Evolutionary conservation across 2,329 filamentous ascomycete genomes (phyloP).

Genomic region (Bertia moriformis): DNA sequence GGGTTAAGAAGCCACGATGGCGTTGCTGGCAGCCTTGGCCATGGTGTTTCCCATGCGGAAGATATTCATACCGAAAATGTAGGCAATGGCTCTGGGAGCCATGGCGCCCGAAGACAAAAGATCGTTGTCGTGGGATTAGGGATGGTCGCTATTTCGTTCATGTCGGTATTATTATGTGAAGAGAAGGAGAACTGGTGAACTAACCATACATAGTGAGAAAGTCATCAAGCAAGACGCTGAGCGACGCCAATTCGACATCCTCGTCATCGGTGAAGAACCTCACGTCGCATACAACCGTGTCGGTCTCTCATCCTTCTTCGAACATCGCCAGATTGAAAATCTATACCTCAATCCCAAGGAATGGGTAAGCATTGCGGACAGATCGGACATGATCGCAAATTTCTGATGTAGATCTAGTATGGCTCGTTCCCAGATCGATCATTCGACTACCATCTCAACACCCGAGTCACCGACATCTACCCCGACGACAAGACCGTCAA

Average conservation of each 20-base stretch:
- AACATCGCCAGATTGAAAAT: conserved; percentile 71
- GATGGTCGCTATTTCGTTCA: conserved; percentile 83
- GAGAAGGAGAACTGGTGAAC: conserved; percentile 2
- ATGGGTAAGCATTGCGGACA: conserved; percentile 42
- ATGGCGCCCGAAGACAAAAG: conserved; percentile 45
- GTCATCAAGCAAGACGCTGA: conserved; percentile 71
- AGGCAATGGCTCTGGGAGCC: too few species aligned
- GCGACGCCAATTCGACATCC: conserved; percentile 61
- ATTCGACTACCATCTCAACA: conserved; percentile 58
- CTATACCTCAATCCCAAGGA: conserved; percentile 74
- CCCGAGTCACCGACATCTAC: conserved; percentile 54
- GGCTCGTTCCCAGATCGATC: conserved; percentile 42
- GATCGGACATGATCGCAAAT: conserved; percentile 1
- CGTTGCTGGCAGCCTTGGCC: neutral
- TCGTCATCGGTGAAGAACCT: conserved; percentile 76
- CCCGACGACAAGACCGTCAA: conserved; percentile 49
- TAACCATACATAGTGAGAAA: conserved; percentile 51
- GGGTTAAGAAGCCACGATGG: neutral
- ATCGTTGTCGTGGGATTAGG: conserved; percentile 76
- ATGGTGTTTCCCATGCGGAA: neutral
- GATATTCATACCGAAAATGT: neutral
- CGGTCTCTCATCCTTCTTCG: conserved; percentile 76
- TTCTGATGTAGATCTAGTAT: conserved; percentile 38
- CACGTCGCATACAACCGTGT: conserved; percentile 86
- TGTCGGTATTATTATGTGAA: conserved; percentile 37